These are phyloP conservation scores for Emmonsiellopsis sp. DNA, from an alignment of 2,329 filamentous ascomycete genomes.

Conservation along the genomic window DNA sequence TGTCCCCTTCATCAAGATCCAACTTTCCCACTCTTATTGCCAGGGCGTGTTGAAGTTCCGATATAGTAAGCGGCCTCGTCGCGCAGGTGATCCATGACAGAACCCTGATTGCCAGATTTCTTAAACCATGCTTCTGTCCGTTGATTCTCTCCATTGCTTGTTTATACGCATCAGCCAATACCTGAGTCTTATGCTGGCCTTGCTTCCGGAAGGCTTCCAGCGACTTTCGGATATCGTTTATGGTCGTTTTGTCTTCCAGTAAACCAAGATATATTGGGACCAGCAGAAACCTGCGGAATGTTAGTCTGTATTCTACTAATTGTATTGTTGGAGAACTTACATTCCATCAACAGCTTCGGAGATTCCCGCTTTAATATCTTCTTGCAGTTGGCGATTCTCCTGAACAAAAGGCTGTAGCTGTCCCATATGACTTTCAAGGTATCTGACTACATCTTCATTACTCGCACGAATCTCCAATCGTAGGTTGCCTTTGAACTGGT, in stretches of 20 bases:
- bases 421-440: constrained; percentile 2
- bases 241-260: constrained; percentile 7
- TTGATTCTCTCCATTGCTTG: constrained; percentile 16
- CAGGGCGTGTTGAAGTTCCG: constrained; percentile 24
- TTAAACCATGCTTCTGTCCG: background rate
- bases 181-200: constrained; percentile 13
- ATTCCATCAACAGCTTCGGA: constrained; percentile 13
- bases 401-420: constrained; percentile 4
- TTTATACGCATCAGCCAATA: constrained; percentile 33
- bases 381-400: constrained; percentile 4
- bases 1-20: constrained; percentile 20
- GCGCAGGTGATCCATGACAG: constrained; percentile 8
- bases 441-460: constrained; percentile 2
- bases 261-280: constrained; percentile 17
- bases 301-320: constrained; percentile 11
- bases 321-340: constrained; percentile 6
- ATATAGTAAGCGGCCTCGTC: constrained; percentile 17
- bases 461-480: background rate
- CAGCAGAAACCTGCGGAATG: constrained; percentile 19
- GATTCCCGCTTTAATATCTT: constrained; percentile 9
- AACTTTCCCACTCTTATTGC: constrained; percentile 16
- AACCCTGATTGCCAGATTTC: constrained; percentile 3
- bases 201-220: constrained; percentile 5
- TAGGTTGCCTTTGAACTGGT: background rate
- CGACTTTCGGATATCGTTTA: constrained; percentile 29